Conservation (phyloP, 2,329 filamentous ascomycete genomes). For the Coleophoma cylindrospora region DNA sequence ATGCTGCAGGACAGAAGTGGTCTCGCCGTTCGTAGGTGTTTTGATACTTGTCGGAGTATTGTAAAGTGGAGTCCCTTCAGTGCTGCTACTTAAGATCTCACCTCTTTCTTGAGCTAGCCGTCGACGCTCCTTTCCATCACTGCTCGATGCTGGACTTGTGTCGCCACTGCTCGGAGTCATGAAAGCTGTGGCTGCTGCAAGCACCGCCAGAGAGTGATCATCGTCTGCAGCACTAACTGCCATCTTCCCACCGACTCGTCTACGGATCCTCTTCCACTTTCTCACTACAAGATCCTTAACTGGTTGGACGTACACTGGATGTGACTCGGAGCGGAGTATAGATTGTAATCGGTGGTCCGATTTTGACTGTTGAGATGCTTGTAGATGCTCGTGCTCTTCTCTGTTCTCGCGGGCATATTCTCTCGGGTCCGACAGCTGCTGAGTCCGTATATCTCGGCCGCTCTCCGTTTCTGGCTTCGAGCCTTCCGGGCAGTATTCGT, state of each 20-base stretch:
- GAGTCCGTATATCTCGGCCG: background rate
- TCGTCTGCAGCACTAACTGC: too few relatives aligned
- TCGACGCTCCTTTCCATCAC: constrained; percentile 16
- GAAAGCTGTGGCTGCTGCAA: too few relatives aligned
- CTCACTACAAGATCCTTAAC: constrained; percentile 24
- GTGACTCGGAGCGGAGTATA: constrained; percentile 20
- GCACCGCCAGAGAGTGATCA: too few relatives aligned
- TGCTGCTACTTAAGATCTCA: constrained; percentile 21
- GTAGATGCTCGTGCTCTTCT: background rate
- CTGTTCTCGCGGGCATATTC: background rate
- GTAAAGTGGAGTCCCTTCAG: constrained; percentile 6
- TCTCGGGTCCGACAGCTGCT: background rate
- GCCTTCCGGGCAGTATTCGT: background rate
- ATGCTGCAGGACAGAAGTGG: background rate
- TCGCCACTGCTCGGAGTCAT: too few relatives aligned
- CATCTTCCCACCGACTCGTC: constrained; percentile 1
- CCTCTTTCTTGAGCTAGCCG: constrained; percentile 20
- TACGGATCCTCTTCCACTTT: constrained; percentile 19
- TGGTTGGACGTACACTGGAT: constrained; percentile 24
- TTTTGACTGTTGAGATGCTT: background rate
- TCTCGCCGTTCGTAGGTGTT: background rate
- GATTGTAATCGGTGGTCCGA: constrained; percentile 12
- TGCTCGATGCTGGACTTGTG: constrained; percentile 1
- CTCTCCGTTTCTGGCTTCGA: background rate
- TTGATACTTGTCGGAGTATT: constrained; percentile 3